These are phyloP conservation scores for Fusarium decemcellulare DNA, from an alignment of 2,329 filamentous ascomycete species.

Conservation along the genomic window DNA sequence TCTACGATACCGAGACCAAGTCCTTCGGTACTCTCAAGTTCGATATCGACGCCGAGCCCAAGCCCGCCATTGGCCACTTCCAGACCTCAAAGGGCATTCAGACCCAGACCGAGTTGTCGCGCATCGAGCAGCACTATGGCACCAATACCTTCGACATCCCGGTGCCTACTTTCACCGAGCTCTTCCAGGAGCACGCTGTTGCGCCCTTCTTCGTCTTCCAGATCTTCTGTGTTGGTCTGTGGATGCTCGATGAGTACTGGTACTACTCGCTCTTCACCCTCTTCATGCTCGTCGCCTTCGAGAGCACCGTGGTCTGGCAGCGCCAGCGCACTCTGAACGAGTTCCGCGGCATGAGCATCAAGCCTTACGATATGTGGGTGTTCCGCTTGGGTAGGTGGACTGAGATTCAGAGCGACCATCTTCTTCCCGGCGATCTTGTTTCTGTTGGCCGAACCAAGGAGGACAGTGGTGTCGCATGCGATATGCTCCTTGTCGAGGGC, in stretches of 20 bases:
- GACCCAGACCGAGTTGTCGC: slow-evolving; percentile 80
- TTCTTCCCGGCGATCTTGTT: slow-evolving; percentile 93
- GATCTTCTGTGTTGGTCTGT: slow-evolving; percentile 97
- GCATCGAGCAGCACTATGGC: slow-evolving; percentile 93
- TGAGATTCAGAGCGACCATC: slow-evolving; percentile 89
- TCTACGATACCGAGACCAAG: slow-evolving; percentile 80
- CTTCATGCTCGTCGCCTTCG: slow-evolving; percentile 97
- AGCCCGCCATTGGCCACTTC: slow-evolving; percentile 83
- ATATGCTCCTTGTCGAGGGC: slow-evolving; percentile 95
- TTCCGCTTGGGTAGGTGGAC: slow-evolving; percentile 90
- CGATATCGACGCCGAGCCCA: slow-evolving; percentile 87
- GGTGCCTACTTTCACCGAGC: slow-evolving; percentile 93
- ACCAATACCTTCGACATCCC: slow-evolving; percentile 98
- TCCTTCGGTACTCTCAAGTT: slow-evolving; percentile 89
- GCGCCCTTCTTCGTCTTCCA: slow-evolving; percentile 99
- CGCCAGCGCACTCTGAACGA: slow-evolving; percentile 95
- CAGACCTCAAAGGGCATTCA: slow-evolving; percentile 84
- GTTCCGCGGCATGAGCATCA: slow-evolving; percentile 99
- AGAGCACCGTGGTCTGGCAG: slow-evolving; percentile 99
- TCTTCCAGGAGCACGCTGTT: slow-evolving; percentile 98
- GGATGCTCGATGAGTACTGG: slow-evolving; percentile 99
- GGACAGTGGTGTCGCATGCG: slow-evolving; percentile 95
- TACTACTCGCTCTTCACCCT: slow-evolving; percentile 99
- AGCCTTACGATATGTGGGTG: slow-evolving; percentile 95
- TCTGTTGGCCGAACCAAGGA: slow-evolving; percentile 96